Conservation (phyloP, 495 filamentous ascomycete genomes). For the Letharia lupina region DNA sequence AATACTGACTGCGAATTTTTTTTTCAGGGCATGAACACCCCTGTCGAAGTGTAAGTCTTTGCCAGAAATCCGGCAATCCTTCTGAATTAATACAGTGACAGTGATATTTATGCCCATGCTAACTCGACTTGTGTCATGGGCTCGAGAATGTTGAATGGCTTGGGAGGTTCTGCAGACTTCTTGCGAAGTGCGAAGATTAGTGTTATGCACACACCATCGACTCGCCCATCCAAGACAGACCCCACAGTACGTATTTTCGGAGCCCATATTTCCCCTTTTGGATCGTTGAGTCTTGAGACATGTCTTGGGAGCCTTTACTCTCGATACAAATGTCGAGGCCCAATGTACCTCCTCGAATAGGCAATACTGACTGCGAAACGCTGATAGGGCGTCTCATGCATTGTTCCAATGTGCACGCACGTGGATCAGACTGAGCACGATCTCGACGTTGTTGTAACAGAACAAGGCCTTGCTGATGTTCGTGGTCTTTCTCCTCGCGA, state of each 20-base stretch:
- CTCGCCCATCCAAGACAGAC: constrained; percentile 73
- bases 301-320: too few species aligned
- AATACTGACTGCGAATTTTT: too few species aligned
- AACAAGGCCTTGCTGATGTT: constrained; percentile 81
- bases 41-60: constrained; percentile 59
- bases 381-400: constrained; percentile 65
- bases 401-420: constrained; percentile 52
- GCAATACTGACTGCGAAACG: too few species aligned
- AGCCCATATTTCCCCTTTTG: too few species aligned
- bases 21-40: constrained; percentile 74
- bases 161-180: constrained; percentile 86
- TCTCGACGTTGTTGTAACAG: constrained; percentile 79
- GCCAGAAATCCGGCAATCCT: neutral
- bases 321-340: too few species aligned
- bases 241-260: constrained; percentile 30
- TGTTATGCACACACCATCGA: constrained; percentile 88
- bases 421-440: constrained; percentile 92
- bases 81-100: neutral
- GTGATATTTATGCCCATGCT: constrained; percentile 89
- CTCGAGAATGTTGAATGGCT: constrained; percentile 83
- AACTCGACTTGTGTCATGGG: constrained; percentile 94
- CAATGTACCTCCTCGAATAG: too few species aligned
- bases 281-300: too few species aligned
- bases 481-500: constrained; percentile 73
- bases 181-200: constrained; percentile 73